Evolutionary conservation across 2,329 filamentous ascomycete species (phyloP), one percentile per base, ranked within the genome.

Genomic region (Fusarium armeniacum): DNA sequence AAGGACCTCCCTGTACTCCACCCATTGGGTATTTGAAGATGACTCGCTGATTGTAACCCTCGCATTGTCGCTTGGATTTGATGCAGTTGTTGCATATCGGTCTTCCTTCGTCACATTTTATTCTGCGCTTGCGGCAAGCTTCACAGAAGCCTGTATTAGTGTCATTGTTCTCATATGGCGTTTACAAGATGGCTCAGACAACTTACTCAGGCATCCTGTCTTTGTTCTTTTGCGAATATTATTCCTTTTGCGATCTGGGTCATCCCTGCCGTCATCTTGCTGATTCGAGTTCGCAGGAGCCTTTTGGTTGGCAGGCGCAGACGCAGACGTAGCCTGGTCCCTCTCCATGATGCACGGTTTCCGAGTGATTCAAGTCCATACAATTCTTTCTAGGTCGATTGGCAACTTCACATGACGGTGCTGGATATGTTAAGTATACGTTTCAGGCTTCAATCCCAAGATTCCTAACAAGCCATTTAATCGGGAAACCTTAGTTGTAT

Each of bases 21-120:
- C 72, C 73, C 67, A 77, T 73, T 7, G 90, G 90, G 52, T 92
- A 87, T 77, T 93, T 95, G 84, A 95, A 96, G 62, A 93, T 85
- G 56, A 96, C 89, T 47, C 91, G 88, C 78, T 93, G 91, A 72
- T 89, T 93, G 78, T 96, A 96, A 55, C 93, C 93, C 78, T 96
- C 92, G 78, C 93, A 97, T 70, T 89, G 85, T 16, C 93, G 87
- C 79, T 94, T 95, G 20, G 92, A 95, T 76, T 95, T 96, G 81
- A 92, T 89, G 81, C 93, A 97, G 76, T 97, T 97, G 75, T 86
- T 89, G 80, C 93, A 96, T 30, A 87, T 91, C 28, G 93, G 93
- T 51, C 91, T 88, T 75, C 93, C 93, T 79, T 98, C 96, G 67
- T 96, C 96, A 79, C 96, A 99, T 81, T 98, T 99, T 81, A 99